phyloP scores from a whole-genome alignment of 495 filamentous ascomycete species.

The Penicillium goetzii region DNA sequence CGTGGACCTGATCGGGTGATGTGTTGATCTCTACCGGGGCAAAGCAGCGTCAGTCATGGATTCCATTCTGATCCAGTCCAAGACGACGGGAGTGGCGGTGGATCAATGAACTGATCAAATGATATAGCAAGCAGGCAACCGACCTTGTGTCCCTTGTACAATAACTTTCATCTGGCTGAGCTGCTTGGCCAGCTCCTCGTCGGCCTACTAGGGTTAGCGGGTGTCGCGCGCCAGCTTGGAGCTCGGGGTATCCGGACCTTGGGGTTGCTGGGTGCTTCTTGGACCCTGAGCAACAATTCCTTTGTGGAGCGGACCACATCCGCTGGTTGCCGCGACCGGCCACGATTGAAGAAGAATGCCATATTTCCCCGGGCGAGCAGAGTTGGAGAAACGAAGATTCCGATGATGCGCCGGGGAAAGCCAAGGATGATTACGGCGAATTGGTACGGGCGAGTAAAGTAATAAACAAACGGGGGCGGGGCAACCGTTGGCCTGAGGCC shows the following conservation, averaged over 20 bases:
- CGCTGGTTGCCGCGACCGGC: constrained; percentile 54
- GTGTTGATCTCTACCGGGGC: constrained; percentile 70
- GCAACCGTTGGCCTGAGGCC: constrained; percentile 40
- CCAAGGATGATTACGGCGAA: constrained; percentile 15
- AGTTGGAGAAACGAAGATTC: constrained; percentile 13
- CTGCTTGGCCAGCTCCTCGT: constrained; percentile 76
- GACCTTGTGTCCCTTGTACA: constrained; percentile 82
- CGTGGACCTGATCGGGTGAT: constrained; percentile 81
- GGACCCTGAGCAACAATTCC: constrained; percentile 56
- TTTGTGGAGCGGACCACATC: constrained; percentile 62
- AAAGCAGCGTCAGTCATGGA: constrained; percentile 15
- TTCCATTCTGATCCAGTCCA: constrained; percentile 17
- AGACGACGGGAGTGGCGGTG: background rate
- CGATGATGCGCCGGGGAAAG: constrained; percentile 11
- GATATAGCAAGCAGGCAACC: constrained; percentile 20
- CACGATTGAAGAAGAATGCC: constrained; percentile 90
- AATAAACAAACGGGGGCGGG: constrained; percentile 48
- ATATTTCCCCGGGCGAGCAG: constrained; percentile 48
- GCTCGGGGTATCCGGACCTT: constrained; percentile 55
- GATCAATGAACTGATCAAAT: background rate
- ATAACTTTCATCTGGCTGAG: constrained; percentile 82
- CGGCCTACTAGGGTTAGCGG: constrained; percentile 51
- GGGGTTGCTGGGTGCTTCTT: constrained; percentile 44
- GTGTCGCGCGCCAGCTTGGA: constrained; percentile 20
- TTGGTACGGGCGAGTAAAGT: constrained; percentile 16